Evolutionary conservation across 2,329 filamentous ascomycete species (phyloP).

Genomic region (Trichothecium sympodiale): DNA sequence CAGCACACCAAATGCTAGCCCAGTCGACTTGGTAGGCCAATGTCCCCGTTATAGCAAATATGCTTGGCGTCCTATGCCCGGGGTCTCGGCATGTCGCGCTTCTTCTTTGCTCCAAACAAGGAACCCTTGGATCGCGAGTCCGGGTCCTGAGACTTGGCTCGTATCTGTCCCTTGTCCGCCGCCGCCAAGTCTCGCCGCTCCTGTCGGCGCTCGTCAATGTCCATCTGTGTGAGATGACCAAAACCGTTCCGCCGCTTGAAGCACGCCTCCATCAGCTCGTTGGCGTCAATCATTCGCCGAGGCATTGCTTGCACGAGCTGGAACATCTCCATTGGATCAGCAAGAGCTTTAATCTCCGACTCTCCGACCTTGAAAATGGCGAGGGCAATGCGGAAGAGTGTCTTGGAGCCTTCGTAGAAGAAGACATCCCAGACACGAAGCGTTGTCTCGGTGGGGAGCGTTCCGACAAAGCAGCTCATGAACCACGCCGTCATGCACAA

Average conservation of each 20-base stretch:
- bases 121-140: constrained; percentile 29
- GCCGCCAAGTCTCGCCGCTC: constrained; percentile 50
- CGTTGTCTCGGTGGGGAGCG: constrained; percentile 81
- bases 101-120: constrained; percentile 33
- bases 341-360: constrained; percentile 63
- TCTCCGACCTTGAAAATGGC: constrained; percentile 88
- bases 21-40: too few species aligned
- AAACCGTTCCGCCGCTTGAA: constrained; percentile 73
- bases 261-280: constrained; percentile 69
- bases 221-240: constrained; percentile 68
- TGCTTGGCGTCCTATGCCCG: constrained; percentile 1
- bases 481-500: constrained; percentile 94
- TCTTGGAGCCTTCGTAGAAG: constrained; percentile 91
- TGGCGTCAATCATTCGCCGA: constrained; percentile 70
- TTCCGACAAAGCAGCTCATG: constrained; percentile 94
- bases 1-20: too few species aligned
- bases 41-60: too few species aligned
- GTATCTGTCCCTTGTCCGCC: constrained; percentile 11
- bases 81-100: constrained; percentile 16
- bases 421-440: constrained; percentile 92
- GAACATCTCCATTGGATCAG: constrained; percentile 90
- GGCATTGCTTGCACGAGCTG: constrained; percentile 86
- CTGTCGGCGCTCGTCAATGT: constrained; percentile 64
- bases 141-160: constrained; percentile 14
- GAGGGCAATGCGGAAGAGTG: constrained; percentile 81